Percentiles rank a stretch among this genome's conserved stretches.
Evolutionary conservation across 148 eudicot genomes (phyloP).

Genomic region (Vaccinium corymbosum): DNA sequence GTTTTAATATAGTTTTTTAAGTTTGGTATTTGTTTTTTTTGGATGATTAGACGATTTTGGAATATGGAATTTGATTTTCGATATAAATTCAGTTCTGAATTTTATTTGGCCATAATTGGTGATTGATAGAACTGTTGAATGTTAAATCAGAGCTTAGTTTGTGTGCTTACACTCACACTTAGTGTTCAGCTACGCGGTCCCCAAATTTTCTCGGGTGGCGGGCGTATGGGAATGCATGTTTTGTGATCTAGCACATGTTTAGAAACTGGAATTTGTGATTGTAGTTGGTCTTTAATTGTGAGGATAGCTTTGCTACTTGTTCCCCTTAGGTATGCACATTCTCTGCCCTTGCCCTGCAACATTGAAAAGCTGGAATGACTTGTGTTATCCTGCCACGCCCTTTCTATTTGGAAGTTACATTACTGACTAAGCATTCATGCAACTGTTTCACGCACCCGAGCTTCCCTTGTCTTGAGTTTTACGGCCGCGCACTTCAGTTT

Average conservation of each 20-base stretch:
- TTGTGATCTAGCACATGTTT: background rate
- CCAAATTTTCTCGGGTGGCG: too few relatives aligned
- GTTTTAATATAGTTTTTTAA: background rate
- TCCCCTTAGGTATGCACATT: too few relatives aligned
- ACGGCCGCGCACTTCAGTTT: too few relatives aligned
- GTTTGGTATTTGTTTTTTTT: background rate
- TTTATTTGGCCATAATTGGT: background rate
- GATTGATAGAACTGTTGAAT: background rate
- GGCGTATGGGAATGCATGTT: background rate
- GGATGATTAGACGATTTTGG: background rate
- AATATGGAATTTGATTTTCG: background rate
- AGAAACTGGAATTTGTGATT: too few relatives aligned
- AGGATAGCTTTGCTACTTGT: background rate
- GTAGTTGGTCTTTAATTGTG: background rate
- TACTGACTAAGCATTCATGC: too few relatives aligned
- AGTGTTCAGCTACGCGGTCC: background rate
- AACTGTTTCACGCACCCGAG: too few relatives aligned
- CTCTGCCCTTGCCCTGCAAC: too few relatives aligned
- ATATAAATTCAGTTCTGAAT: conserved; percentile 3
- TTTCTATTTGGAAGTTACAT: too few relatives aligned
- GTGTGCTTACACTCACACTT: background rate
- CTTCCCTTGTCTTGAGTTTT: too few relatives aligned
- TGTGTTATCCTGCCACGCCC: background rate
- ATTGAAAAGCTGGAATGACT: too few relatives aligned
- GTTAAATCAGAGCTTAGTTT: background rate